Evolutionary conservation across 2,329 filamentous ascomycete genomes (phyloP), one percentile per base, ranked within the genome.

Genomic region (Pseudocercospora macadamiae): DNA sequence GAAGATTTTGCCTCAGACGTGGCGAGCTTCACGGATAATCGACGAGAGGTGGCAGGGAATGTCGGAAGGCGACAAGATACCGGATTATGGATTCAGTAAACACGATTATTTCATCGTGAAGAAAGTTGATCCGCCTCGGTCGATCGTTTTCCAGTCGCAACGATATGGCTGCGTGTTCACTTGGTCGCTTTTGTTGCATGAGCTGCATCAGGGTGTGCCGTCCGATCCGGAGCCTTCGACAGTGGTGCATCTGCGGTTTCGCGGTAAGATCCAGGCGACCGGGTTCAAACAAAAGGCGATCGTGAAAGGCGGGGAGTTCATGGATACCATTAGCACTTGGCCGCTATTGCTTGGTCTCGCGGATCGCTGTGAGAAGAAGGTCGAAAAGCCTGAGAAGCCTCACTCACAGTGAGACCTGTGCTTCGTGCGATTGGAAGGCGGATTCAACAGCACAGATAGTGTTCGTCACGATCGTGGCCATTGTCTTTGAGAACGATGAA

Each of bases 51-150:
- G 59, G 59, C 65, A 64, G 48, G 51, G 48, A 6, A 51, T 67
- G n/a, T 36, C 34, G 8, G 44, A 55, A 14, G 65, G 64, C 14
- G 63, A 66, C 19, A 56, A 62, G 4, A 55, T 66, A 21, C 51
- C 62, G 10, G 65, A 64, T 36, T 67, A 67, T 32, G 65, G 65
- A 0, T 60, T 66, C 37, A 56, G 53, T 39, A 49, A 28, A 14
- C 60, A 63, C 16, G 65, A 64, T 39, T 66, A 61, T 30, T 64
- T 67, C 45, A 54, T 63, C 3, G 65, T 67, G 28, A 60, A 52
- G 10, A 48, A 45, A 12, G 57, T 66, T 3, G 49, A 60, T 23
- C 55, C 60, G 30, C 37, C 39, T 25, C 21, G 57, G 16, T 49
- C 34, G 1, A 51, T 67, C 6, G 54, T 67, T 14, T 61, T 61